Conservation (phyloP, 2,329 filamentous ascomycete genomes). For the Arthroderma uncinatum region DNA sequence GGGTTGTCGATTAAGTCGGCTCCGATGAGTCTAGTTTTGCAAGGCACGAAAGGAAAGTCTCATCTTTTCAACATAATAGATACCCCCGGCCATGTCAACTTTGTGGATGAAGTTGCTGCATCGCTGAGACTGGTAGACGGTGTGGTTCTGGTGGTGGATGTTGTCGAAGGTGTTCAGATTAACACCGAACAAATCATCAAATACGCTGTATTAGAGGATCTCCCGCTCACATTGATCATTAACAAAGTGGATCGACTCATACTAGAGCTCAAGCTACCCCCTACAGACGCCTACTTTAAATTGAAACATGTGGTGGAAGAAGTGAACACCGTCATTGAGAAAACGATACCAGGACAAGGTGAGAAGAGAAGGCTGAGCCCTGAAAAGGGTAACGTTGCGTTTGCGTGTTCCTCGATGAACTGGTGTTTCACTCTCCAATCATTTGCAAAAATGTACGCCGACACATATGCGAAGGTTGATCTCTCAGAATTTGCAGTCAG, state of each 20-base stretch:
- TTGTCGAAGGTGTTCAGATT: slow-evolving; percentile 96
- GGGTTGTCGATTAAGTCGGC: slow-evolving; percentile 86
- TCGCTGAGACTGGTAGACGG: slow-evolving; percentile 81
- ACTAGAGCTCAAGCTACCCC: slow-evolving; percentile 83
- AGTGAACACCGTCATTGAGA: slow-evolving; percentile 91
- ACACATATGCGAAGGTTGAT: slow-evolving; percentile 74
- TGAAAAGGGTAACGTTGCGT: slow-evolving; percentile 96
- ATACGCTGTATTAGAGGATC: slow-evolving; percentile 79
- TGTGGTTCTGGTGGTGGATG: slow-evolving; percentile 85
- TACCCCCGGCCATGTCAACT: slow-evolving; percentile 95
- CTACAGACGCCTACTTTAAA: slow-evolving; percentile 96
- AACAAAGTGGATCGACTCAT: slow-evolving; percentile 98
- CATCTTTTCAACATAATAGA: slow-evolving; percentile 92
- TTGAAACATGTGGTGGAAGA: slow-evolving; percentile 97
- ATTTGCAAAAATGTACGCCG: slow-evolving; percentile 92
- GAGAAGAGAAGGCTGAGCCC: slow-evolving; percentile 75
- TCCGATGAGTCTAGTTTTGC: slow-evolving; percentile 87
- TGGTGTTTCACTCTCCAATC: slow-evolving; percentile 95
- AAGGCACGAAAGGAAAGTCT: slow-evolving; percentile 82
- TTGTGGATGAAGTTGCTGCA: slow-evolving; percentile 90
- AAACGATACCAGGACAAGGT: slow-evolving; percentile 68
- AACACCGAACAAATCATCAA: slow-evolving; percentile 97
- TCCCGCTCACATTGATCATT: slow-evolving; percentile 79
- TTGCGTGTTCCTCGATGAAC: slow-evolving; percentile 82
- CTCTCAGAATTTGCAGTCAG: slow-evolving; percentile 69